A percentile compares a stretch with the other conserved stretches of the same genome.
These are phyloP conservation scores for Exophiala xenobiotica DNA, from an alignment of 2,329 filamentous ascomycete species.

Conservation along the genomic window DNA sequence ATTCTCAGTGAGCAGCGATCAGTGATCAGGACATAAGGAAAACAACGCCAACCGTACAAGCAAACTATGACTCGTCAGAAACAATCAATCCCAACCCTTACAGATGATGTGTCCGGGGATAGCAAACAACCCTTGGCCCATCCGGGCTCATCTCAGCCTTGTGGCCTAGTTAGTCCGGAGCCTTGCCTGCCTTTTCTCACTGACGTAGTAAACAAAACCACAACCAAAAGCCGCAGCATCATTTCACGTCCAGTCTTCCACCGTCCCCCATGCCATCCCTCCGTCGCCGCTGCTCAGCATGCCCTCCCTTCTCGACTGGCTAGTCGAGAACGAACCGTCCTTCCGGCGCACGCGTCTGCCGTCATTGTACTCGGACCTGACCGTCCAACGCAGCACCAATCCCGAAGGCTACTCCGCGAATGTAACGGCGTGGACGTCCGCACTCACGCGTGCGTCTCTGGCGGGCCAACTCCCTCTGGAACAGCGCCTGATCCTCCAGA, in stretches of 20 bases:
- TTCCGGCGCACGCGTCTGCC: slow-evolving; percentile 65
- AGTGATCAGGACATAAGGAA: too few species aligned
- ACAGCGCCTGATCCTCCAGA: slow-evolving; percentile 49
- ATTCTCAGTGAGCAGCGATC: too few species aligned
- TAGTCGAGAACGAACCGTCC: slow-evolving; percentile 29
- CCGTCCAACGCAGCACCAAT: slow-evolving; percentile 70
- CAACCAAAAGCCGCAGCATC: background rate
- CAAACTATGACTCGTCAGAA: too few species aligned
- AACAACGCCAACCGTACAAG: too few species aligned
- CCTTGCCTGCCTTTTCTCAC: background rate
- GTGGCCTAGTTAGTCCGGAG: too few species aligned
- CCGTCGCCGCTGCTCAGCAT: slow-evolving; percentile 3
- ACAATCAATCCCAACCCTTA: too few species aligned
- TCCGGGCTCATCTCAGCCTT: background rate
- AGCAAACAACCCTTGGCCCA: background rate
- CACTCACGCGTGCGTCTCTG: slow-evolving; percentile 66
- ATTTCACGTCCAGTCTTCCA: background rate
- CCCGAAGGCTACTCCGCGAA: slow-evolving; percentile 84
- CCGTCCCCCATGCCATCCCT: background rate
- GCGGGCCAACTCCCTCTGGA: slow-evolving; percentile 58
- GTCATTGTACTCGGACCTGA: slow-evolving; percentile 86
- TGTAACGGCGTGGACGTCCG: slow-evolving; percentile 73
- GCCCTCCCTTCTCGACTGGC: slow-evolving; percentile 28
- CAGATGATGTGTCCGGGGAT: too few species aligned
- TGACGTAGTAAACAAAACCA: background rate